A percentile compares a stretch with the other conserved stretches of the same genome.
Evolutionary conservation across 768 basidiomycete genomes (phyloP).

Genomic region (Mycena alexandri): DNA sequence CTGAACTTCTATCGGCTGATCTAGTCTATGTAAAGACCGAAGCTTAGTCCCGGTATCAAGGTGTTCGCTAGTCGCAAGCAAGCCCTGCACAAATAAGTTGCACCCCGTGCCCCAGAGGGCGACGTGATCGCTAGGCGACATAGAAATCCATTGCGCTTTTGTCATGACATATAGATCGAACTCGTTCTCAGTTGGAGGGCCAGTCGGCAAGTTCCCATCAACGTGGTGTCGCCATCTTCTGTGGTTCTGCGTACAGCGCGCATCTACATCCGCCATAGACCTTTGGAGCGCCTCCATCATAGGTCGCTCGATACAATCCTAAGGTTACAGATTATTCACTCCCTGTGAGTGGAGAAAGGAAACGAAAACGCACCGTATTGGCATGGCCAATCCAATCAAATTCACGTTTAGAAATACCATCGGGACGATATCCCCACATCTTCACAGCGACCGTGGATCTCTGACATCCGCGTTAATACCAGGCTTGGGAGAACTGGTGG

Average conservation of each 20-base stretch:
- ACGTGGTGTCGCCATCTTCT: background rate
- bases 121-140: background rate
- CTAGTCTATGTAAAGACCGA: background rate
- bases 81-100: background rate
- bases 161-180: slow-evolving; percentile 6
- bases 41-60: background rate
- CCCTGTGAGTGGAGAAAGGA: background rate
- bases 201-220: background rate
- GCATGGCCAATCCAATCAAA: background rate
- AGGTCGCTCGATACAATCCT: background rate
- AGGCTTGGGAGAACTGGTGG: background rate
- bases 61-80: background rate
- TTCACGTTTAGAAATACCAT: background rate
- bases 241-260: background rate
- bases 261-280: background rate
- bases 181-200: background rate
- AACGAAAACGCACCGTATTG: background rate
- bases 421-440: background rate
- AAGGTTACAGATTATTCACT: background rate
- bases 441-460: background rate
- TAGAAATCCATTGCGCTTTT: background rate
- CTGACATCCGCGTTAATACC: background rate
- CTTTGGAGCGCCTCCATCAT: background rate
- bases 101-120: slow-evolving; percentile 2
- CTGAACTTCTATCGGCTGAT: slow-evolving; percentile 7